A percentile compares a stretch with the other conserved stretches of the same genome.
phyloP scores from a whole-genome alignment of 1,139 yeast genomes.

The Yamadazyma epiphylla region DNA sequence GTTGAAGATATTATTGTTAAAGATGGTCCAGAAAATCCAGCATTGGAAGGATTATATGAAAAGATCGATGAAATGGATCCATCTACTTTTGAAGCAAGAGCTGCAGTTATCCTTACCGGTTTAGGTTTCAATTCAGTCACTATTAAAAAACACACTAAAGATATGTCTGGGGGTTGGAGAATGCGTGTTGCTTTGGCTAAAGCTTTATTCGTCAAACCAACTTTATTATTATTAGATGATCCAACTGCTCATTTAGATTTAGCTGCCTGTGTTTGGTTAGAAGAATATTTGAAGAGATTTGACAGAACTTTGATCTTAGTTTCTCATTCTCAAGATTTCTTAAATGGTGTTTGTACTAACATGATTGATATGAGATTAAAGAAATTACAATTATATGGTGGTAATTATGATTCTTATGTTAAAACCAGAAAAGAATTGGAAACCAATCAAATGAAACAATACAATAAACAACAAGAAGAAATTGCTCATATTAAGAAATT shows the following conservation, averaged over 20 bases:
- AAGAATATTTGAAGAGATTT: slow-evolving; percentile 92
- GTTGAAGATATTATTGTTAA: slow-evolving; percentile 87
- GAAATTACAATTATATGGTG: slow-evolving; percentile 77
- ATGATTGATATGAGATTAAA: slow-evolving; percentile 95
- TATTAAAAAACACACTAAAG: slow-evolving; percentile 83
- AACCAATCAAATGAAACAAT: slow-evolving; percentile 97
- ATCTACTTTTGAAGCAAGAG: slow-evolving; percentile 91
- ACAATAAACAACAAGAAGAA: slow-evolving; percentile 96
- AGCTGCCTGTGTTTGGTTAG: slow-evolving; percentile 99
- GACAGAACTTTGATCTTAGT: slow-evolving; percentile 92
- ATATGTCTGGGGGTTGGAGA: slow-evolving; percentile 99
- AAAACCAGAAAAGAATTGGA: slow-evolving; percentile 94
- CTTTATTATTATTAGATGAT: slow-evolving; percentile 83
- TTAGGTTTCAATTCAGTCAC: slow-evolving; percentile 89
- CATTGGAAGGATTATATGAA: slow-evolving; percentile 87
- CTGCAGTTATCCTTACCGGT: slow-evolving; percentile 94
- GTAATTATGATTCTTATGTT: slow-evolving; percentile 95
- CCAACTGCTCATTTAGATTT: slow-evolving; percentile 99
- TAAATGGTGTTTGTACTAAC: slow-evolving; percentile 96
- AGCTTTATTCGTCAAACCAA: slow-evolving; percentile 86
- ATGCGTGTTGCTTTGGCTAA: slow-evolving; percentile 89
- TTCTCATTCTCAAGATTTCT: slow-evolving; percentile 98
- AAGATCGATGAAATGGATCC: slow-evolving; percentile 97
- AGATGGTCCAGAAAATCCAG: slow-evolving; percentile 91
- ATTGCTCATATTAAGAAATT: slow-evolving; percentile 96